Base-by-base conservation (phyloP, 768 basidiomycete genomes). In the Pleurotus djamor region DNA sequence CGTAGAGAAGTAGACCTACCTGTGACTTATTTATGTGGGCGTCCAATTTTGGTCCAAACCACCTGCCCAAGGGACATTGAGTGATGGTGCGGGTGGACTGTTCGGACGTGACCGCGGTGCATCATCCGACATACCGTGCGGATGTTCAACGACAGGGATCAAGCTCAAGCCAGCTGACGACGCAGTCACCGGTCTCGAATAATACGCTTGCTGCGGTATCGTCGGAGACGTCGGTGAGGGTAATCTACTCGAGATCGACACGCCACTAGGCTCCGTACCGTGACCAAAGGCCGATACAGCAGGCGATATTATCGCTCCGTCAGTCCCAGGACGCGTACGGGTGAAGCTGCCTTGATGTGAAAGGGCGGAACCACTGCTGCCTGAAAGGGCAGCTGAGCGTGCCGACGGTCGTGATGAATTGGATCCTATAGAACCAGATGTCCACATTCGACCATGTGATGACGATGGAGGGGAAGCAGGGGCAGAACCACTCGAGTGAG, bases 371-470 rank as follows among this genome's bases (percentile, higher is more conserved):
- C 69, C 72, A 34, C 77, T 80, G 52, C 72, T 74, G 32, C 59
- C 61, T 3, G 74, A 72, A 36, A 57, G 66, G 14, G 69, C 67
- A 2, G 74, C 68, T 28, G 82, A 82, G 54, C 74, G 73, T 1
- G 74, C 76, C 38, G 84, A 83, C 12, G 79, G 83, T 2, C 78
- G 73, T 2, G 86, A 86, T 2, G 85, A 86, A 58, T 68, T 75
- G 4, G 88, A 89, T 52, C 83, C 78, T 33, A 75, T 64, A 13
- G 79, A 79, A 47, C 72, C 73, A 4, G 54, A n/a, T 5, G 54
- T 16, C 37, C 41, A 44, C 8, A 56, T 35, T 10, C 38, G 52
- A 5, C 35, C 37, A 28, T 55, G 54, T 5, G 60, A 58, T 32
- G 75, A 71, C 16, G 75, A 70, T 32, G 79, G 71, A 13, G 57